Base-by-base conservation (phyloP, 345 rosid species). In the Gossypium anomalum region DNA sequence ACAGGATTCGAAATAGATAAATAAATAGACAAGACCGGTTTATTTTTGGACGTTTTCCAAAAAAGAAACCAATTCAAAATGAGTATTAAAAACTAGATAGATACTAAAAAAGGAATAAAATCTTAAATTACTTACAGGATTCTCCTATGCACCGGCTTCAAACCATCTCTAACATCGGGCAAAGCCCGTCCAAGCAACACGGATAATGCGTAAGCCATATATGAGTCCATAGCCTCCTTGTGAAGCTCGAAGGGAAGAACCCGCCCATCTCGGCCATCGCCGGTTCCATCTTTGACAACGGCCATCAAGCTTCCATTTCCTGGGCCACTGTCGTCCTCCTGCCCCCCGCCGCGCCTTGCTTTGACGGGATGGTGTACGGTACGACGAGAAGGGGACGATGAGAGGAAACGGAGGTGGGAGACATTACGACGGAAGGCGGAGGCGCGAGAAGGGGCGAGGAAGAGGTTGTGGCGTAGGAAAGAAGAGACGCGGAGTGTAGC, bases 101-200 rank as follows among this genome's bases (percentile, higher is more conserved):
- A 58, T 2, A 38, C 4, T n/a, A 6, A 0, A 63, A 16, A 6
- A 34, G 1, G 41, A 34, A 34, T 34, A 34, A 34, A 34, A 55
- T 55, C 59, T 25, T 3, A 49, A 68, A 67, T 10, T 45, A 81
- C 97, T 85, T 75, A 92, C 98, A 92, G 77, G 58, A 95, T 91
- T 80, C 99, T 83, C 78, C 99, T 81, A 78, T 95, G 99, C 23
- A 95, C 99, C 0, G 99, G 98, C 84, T 95, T 95, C 68, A 95
- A 80, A 11, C 99, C 98, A 20, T 95, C 99, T 78, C 98, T 82
- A 11, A 90, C 98, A 73, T 95, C 98, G 0, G 99, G 99, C 81
- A 95, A 80, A 68, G 98, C 98, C 7, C 98, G 89, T 20, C 99
- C 99, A 23, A 95, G 97, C 77, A 95, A 72, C 66, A 95, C 99